These are phyloP conservation scores for Yarrowia phangngaensis DNA, from an alignment of 805 yeast species.

Conservation along the genomic window DNA sequence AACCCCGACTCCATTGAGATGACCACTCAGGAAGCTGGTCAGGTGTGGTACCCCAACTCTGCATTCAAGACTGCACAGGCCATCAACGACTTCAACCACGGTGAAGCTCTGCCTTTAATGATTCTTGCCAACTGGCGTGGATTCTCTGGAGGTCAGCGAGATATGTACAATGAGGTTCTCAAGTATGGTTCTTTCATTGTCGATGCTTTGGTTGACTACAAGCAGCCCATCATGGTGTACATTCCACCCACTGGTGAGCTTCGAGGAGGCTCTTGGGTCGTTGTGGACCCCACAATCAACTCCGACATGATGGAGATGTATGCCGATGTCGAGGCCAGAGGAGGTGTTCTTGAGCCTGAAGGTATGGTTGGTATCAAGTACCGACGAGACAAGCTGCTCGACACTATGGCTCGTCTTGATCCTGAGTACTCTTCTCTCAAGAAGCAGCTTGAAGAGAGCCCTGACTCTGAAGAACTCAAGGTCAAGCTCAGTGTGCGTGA, in stretches of 20 bases:
- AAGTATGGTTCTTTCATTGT: conserved; percentile 96
- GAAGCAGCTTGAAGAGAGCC: conserved; percentile 47
- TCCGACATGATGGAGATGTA: conserved; percentile 99
- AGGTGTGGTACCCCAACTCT: conserved; percentile 99
- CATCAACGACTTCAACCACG: conserved; percentile 92
- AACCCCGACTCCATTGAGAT: conserved; percentile 90
- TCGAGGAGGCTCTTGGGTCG: conserved; percentile 99
- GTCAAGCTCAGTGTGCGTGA: conserved; percentile 75
- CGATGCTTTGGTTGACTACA: conserved; percentile 91
- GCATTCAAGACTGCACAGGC: conserved; percentile 99
- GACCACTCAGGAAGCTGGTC: conserved; percentile 92
- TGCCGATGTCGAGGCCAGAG: conserved; percentile 93
- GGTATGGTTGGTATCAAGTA: conserved; percentile 99
- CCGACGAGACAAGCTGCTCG: conserved; percentile 84
- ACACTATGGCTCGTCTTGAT: conserved; percentile 91
- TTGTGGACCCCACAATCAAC: conserved; percentile 97
- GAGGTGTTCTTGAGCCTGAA: conserved; percentile 97
- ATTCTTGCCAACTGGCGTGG: conserved; percentile 99
- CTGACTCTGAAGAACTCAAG: conserved; percentile 58
- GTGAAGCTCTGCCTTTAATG: conserved; percentile 97
- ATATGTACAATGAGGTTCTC: conserved; percentile 97
- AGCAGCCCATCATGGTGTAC: conserved; percentile 94
- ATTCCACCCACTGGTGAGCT: conserved; percentile 98
- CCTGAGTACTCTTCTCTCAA: conserved; percentile 61
- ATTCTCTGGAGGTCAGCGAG: conserved; percentile 99